Evolutionary conservation across 2,329 filamentous ascomycete genomes (phyloP).

Genomic region (Aspergillus sp.): DNA sequence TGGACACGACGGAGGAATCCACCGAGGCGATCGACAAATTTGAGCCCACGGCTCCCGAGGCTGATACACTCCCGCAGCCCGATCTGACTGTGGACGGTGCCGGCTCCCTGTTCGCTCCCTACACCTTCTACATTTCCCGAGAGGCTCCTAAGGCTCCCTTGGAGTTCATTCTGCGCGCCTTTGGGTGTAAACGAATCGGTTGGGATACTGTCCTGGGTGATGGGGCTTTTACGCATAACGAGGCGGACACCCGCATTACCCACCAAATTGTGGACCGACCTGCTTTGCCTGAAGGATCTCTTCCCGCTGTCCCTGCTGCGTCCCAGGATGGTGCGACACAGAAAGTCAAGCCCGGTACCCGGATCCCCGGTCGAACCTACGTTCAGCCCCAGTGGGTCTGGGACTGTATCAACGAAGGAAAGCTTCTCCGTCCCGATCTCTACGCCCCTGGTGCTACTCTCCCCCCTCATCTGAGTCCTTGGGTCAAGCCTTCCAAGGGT

Average conservation of each 20-base stretch:
- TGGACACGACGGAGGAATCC: slow-evolving; percentile 49
- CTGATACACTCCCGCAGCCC: slow-evolving; percentile 83
- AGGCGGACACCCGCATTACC: slow-evolving; percentile 84
- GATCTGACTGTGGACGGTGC: slow-evolving; percentile 64
- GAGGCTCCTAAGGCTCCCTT: slow-evolving; percentile 88
- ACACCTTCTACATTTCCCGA: slow-evolving; percentile 88
- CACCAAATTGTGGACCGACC: slow-evolving; percentile 96
- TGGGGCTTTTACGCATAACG: slow-evolving; percentile 87
- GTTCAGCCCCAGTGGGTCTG: slow-evolving; percentile 98
- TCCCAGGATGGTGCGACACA: slow-evolving; percentile 46
- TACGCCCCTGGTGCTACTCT: slow-evolving; percentile 88
- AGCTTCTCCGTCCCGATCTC: slow-evolving; percentile 79
- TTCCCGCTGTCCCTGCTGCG: slow-evolving; percentile 42
- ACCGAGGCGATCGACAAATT: slow-evolving; percentile 83
- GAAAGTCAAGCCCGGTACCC: slow-evolving; percentile 60
- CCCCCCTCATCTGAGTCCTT: slow-evolving; percentile 92
- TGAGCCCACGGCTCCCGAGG: slow-evolving; percentile 76
- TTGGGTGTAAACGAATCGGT: slow-evolving; percentile 92
- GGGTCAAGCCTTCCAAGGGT: slow-evolving; percentile 82
- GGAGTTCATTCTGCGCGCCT: slow-evolving; percentile 89
- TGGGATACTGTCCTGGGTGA: slow-evolving; percentile 92
- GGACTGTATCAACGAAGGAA: slow-evolving; percentile 92
- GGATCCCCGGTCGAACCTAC: slow-evolving; percentile 89
- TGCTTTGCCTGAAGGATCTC: slow-evolving; percentile 60
- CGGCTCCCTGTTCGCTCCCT: slow-evolving; percentile 77